These are phyloP conservation scores for Ophiostoma tasmaniense DNA, from an alignment of 2,329 filamentous ascomycete genomes.

Conservation along the genomic window DNA sequence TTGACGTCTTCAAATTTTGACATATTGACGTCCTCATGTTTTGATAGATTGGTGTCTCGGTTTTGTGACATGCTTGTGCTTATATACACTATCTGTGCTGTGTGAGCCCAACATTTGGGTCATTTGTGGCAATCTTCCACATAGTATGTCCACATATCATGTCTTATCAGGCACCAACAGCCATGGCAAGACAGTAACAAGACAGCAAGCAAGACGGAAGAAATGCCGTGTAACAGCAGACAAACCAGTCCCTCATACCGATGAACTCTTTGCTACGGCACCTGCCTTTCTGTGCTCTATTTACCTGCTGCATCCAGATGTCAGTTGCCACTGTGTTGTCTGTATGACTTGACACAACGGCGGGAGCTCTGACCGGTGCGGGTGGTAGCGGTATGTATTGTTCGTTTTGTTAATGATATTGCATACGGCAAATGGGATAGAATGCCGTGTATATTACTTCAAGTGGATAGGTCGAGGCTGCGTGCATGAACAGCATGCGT, in stretches of 20 bases:
- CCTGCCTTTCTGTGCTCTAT: not conserved
- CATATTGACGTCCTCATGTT: not conserved
- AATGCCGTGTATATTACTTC: not conserved
- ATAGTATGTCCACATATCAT: not conserved
- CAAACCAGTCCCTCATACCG: not conserved
- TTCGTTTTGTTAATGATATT: not conserved
- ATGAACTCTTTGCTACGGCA: not conserved
- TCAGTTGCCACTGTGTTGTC: not conserved
- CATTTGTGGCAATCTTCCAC: not conserved
- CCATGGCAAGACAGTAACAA: not conserved
- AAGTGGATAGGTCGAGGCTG: not conserved
- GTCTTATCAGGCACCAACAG: not conserved
- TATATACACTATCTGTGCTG: not conserved
- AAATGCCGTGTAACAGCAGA: not conserved
- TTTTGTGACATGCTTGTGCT: not conserved
- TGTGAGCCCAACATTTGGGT: not conserved
- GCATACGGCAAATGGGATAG: not conserved
- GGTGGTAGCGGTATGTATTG: not conserved
- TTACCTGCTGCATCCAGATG: not conserved
- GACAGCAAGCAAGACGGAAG: not conserved
- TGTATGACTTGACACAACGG: not conserved
- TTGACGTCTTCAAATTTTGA: not conserved
- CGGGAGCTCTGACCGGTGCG: not conserved
- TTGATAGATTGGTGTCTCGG: not conserved
- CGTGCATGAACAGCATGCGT: constrained; percentile 4